Percentiles rank a stretch among this genome's conserved stretches.
These are phyloP conservation scores for Plantago ovata DNA, from an alignment of 257 asterid genomes.

Conservation along the genomic window DNA sequence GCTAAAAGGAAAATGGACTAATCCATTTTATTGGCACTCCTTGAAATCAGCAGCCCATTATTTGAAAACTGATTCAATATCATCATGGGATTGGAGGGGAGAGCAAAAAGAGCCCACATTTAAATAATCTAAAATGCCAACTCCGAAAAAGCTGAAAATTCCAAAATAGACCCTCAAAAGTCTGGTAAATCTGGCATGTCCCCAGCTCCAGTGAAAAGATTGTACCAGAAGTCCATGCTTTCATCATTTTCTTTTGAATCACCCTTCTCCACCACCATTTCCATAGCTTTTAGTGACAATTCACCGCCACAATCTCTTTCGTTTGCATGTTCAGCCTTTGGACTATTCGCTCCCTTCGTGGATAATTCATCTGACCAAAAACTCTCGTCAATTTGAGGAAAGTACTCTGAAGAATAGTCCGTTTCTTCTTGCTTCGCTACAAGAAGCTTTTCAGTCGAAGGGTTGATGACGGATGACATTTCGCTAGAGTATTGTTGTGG, in stretches of 20 bases:
- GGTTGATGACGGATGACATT: slow-evolving; percentile 54
- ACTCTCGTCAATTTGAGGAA: slow-evolving; percentile 56
- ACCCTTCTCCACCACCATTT: slow-evolving; percentile 20
- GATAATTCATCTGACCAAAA: slow-evolving; percentile 59
- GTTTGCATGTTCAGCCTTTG: not conserved
- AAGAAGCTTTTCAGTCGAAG: slow-evolving; percentile 4
- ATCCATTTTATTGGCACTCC: no score
- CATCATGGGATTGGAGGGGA: not conserved
- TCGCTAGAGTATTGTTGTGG: slow-evolving; percentile 57
- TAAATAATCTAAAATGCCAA: slow-evolving; percentile 19
- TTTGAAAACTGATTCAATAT: no score
- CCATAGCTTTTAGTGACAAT: slow-evolving; percentile 22
- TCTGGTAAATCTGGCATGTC: slow-evolving; percentile 64
- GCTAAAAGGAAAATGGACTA: no score
- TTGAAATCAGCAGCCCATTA: no score
- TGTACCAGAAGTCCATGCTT: slow-evolving; percentile 79
- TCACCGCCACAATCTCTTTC: slow-evolving; percentile 14
- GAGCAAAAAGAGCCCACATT: not conserved
- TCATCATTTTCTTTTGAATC: slow-evolving; percentile 29
- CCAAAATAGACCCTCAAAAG: slow-evolving; percentile 39
- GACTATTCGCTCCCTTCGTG: slow-evolving; percentile 11
- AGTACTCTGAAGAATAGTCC: slow-evolving; percentile 41
- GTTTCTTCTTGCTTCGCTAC: slow-evolving; percentile 35
- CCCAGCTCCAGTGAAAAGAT: slow-evolving; percentile 60
- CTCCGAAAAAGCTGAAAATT: slow-evolving; percentile 16